Evolutionary conservation across 2,329 filamentous ascomycete genomes (phyloP).

Genomic region (Alternaria hordeiaustralica): DNA sequence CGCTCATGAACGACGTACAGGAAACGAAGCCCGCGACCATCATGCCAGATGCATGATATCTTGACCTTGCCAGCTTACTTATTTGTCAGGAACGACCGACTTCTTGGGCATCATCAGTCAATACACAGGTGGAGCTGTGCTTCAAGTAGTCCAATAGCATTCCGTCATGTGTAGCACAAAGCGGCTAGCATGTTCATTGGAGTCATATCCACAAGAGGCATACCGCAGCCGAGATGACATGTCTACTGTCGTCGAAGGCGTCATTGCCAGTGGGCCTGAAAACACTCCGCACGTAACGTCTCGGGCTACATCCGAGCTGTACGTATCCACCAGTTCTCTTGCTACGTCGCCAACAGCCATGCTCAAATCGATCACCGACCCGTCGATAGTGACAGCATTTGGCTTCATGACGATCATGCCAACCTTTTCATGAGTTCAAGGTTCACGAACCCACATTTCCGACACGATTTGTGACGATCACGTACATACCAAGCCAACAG

Average conservation of each 20-base stretch:
- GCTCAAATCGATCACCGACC: background rate
- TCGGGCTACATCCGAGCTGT: conserved; percentile 9
- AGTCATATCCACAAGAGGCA: background rate
- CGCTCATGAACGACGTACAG: background rate
- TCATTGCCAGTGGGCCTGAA: background rate
- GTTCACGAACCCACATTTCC: background rate
- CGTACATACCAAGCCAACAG: conserved; percentile 1
- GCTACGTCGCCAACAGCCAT: background rate
- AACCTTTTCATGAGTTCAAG: background rate
- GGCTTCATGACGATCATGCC: background rate
- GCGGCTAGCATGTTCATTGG: background rate
- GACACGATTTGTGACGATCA: background rate
- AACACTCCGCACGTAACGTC: background rate
- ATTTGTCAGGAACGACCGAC: background rate
- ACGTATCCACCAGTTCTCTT: background rate
- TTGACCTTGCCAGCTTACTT: background rate
- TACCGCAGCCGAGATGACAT: conserved; percentile 3
- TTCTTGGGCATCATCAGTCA: background rate
- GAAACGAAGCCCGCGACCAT: background rate
- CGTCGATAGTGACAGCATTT: background rate
- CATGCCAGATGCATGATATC: background rate
- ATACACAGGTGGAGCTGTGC: background rate
- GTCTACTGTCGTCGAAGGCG: background rate
- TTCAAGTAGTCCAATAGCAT: background rate
- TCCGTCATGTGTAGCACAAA: conserved; percentile 4